phyloP scores from a whole-genome alignment of 169 alveolate species.

The Theileria orientalis region DNA sequence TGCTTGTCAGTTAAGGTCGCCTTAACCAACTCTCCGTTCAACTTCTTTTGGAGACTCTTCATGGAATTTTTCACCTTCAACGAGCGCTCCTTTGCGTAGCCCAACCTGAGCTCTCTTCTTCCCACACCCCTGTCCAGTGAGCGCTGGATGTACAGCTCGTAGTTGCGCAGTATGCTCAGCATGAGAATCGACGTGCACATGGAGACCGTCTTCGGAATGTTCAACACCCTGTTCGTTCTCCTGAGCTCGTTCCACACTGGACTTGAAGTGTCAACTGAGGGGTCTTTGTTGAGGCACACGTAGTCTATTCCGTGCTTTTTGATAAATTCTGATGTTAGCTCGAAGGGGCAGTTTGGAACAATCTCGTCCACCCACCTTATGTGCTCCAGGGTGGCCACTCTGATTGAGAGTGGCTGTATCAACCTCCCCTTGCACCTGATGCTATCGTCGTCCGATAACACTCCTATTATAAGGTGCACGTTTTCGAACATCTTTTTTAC shows the following conservation, averaged over 20 bases:
- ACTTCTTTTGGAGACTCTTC: conserved; percentile 84
- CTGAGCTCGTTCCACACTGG: conserved; percentile 82
- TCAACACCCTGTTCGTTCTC: conserved; percentile 83
- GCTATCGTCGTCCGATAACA: conserved; percentile 93
- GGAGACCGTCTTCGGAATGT: conserved; percentile 90
- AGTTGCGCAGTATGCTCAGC: conserved; percentile 89
- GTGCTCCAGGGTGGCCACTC: conserved; percentile 92
- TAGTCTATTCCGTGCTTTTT: conserved; percentile 85
- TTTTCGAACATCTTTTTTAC: conserved; percentile 90
- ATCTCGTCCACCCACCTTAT: conserved; percentile 97
- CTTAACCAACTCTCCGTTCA: conserved; percentile 82
- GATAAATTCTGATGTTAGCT: conserved; percentile 84
- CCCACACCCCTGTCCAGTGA: conserved; percentile 91
- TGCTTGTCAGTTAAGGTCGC: conserved; percentile 86
- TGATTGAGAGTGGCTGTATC: conserved; percentile 88
- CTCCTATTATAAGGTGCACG: conserved; percentile 93
- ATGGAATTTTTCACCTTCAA: conserved; percentile 86
- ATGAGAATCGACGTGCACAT: conserved; percentile 94
- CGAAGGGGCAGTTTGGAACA: conserved; percentile 93
- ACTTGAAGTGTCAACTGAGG: conserved; percentile 78
- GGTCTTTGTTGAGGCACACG: conserved; percentile 79
- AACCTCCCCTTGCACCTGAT: conserved; percentile 88
- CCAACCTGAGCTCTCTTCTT: conserved; percentile 90
- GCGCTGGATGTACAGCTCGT: conserved; percentile 91
- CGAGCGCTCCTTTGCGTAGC: conserved; percentile 85